phyloP scores from a whole-genome alignment of 2,329 filamentous ascomycete genomes.

The Daldinia eschscholtzii region DNA sequence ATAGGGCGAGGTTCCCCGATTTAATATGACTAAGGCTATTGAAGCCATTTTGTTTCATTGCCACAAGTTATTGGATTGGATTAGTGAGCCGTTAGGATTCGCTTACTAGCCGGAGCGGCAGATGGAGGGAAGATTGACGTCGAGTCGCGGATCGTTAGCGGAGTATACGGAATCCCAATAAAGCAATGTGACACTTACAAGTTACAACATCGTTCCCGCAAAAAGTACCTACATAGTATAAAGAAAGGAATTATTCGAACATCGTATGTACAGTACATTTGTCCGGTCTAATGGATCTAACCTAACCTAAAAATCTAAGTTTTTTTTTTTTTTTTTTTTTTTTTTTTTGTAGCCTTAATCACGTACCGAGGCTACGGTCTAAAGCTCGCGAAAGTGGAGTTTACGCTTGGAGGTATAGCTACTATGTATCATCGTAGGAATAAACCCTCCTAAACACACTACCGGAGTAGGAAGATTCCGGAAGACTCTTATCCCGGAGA shows the following conservation, averaged over 20 bases:
- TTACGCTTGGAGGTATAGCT: neutral
- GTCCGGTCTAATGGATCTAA: constrained; percentile 2
- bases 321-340: neutral
- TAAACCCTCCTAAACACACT: neutral
- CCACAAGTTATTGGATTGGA: neutral
- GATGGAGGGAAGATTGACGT: constrained; percentile 2
- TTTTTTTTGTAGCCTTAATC: neutral
- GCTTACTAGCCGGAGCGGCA: constrained; percentile 10
- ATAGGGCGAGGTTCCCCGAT: neutral
- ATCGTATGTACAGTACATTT: constrained; percentile 6
- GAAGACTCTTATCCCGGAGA: neutral
- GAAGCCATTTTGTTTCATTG: neutral
- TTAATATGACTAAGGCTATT: constrained; percentile 7
- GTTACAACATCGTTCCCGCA: neutral
- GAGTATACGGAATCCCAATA: constrained; percentile 24
- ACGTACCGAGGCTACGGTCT: constrained; percentile 25
- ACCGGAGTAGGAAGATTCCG: neutral
- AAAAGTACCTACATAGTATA: too few relatives aligned
- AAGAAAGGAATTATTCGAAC: neutral
- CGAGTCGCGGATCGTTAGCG: constrained; percentile 9
- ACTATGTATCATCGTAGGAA: constrained; percentile 2
- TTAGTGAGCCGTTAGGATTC: constrained; percentile 5
- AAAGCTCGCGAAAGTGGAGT: constrained; percentile 8
- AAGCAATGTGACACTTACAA: constrained; percentile 17
- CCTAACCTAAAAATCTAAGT: too few relatives aligned